These are phyloP conservation scores for Lagenidium sp. DNA, from an alignment of 352 stramenopile species.

Conservation along the genomic window DNA sequence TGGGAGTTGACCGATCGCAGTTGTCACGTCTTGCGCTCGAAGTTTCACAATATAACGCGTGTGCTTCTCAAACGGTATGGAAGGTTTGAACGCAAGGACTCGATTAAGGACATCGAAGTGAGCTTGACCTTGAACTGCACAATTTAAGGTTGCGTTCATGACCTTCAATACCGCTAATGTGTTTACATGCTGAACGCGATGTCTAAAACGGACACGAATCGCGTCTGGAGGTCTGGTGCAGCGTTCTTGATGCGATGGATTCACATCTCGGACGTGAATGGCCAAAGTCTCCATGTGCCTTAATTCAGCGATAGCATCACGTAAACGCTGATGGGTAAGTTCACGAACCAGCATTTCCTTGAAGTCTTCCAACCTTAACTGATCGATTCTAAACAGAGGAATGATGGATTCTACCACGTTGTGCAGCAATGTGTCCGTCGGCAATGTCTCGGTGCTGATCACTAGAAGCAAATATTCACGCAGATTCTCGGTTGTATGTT, in stretches of 20 bases:
- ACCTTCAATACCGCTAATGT: slow-evolving; percentile 25
- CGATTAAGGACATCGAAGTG: slow-evolving; percentile 7
- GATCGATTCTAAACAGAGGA: no score
- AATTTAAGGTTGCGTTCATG: slow-evolving; percentile 11
- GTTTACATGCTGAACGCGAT: slow-evolving; percentile 18
- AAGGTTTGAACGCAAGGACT: slow-evolving; percentile 18
- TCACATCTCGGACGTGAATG: no score
- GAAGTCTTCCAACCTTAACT: no score
- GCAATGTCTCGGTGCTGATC: no score
- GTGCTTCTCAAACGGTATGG: slow-evolving; percentile 24
- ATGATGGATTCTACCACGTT: no score
- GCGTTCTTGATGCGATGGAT: slow-evolving; percentile 3
- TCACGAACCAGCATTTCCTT: no score
- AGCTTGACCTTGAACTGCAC: slow-evolving; percentile 13
- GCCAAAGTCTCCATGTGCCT: no score
- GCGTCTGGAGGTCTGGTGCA: slow-evolving; percentile 4
- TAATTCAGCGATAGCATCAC: no score
- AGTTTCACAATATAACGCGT: slow-evolving; percentile 21
- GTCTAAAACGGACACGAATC: slow-evolving; percentile 13
- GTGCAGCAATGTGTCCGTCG: no score
- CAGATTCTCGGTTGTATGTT: neutral
- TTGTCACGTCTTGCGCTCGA: slow-evolving; percentile 18
- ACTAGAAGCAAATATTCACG: slow-evolving; percentile 13
- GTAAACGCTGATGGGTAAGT: no score
- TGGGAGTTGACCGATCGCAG: slow-evolving; percentile 6